Conservation (phyloP, 495 filamentous ascomycete species). For the Amniculicola lignicola region DNA sequence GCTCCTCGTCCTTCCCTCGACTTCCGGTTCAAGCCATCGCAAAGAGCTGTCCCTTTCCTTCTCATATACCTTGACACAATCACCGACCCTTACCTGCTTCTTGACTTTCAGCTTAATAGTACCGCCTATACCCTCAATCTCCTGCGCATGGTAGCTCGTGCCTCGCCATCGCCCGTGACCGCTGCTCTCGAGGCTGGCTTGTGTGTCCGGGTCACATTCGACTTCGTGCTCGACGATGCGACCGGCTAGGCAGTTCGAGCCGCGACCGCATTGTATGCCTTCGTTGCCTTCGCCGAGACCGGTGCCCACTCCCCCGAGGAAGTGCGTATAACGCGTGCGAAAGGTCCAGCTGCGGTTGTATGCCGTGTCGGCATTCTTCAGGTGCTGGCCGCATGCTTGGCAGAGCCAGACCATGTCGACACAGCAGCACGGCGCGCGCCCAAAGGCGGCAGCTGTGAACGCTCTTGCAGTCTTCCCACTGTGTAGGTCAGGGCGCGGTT, state of each 20-base stretch:
- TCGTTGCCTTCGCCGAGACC: constrained; percentile 86
- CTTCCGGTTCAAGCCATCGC: constrained; percentile 56
- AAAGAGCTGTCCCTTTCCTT: constrained; percentile 63
- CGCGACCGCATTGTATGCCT: constrained; percentile 78
- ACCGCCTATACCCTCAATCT: constrained; percentile 84
- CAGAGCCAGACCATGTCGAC: constrained; percentile 72
- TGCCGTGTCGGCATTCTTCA: constrained; percentile 65
- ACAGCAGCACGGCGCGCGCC: constrained; percentile 67
- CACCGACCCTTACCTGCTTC: constrained; percentile 71
- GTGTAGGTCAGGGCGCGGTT: neutral
- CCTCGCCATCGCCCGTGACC: constrained; percentile 40
- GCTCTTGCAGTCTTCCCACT: constrained; percentile 7
- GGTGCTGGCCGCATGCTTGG: constrained; percentile 66
- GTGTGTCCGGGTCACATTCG: constrained; percentile 43
- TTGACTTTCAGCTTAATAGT: constrained; percentile 77
- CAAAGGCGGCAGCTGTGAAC: constrained; percentile 47
- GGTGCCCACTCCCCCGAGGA: constrained; percentile 75
- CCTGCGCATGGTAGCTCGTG: constrained; percentile 72
- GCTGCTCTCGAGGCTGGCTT: neutral
- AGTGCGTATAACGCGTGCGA: constrained; percentile 79
- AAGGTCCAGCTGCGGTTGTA: constrained; percentile 83
- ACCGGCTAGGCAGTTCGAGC: constrained; percentile 63
- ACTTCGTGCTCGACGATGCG: constrained; percentile 74
- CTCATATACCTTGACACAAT: constrained; percentile 75
- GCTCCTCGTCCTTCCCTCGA: constrained; percentile 53